phyloP scores from a whole-genome alignment of 1,284 basidiomycete species.

The Trametes pubescens region DNA sequence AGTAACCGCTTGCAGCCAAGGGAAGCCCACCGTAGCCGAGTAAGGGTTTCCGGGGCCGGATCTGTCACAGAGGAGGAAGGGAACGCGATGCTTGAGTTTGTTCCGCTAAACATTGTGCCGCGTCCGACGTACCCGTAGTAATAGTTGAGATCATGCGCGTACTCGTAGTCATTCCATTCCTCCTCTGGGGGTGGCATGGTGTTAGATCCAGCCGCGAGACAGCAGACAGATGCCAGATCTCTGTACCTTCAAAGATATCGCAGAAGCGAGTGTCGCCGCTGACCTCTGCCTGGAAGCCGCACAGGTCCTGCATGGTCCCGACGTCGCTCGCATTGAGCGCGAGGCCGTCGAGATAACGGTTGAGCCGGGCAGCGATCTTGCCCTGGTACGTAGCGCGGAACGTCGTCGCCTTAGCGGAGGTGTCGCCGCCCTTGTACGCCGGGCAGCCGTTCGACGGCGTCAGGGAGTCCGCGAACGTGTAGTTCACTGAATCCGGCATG shows the following conservation, averaged over 20 bases:
- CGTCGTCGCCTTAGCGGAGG: constrained; percentile 36
- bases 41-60: constrained; percentile 54
- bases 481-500: constrained; percentile 52
- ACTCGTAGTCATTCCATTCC: constrained; percentile 61
- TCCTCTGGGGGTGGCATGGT: constrained; percentile 46
- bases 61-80: constrained; percentile 27
- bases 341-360: constrained; percentile 47
- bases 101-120: background rate
- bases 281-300: constrained; percentile 50
- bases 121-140: constrained; percentile 49
- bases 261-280: constrained; percentile 51
- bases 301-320: constrained; percentile 53
- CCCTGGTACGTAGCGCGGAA: constrained; percentile 46
- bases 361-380: constrained; percentile 46
- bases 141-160: constrained; percentile 63
- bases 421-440: constrained; percentile 43
- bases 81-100: background rate
- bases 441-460: constrained; percentile 51
- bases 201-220: background rate
- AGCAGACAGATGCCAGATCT: background rate
- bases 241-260: constrained; percentile 33
- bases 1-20: constrained; percentile 50
- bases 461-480: constrained; percentile 52
- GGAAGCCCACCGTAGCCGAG: constrained; percentile 49
- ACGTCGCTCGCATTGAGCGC: constrained; percentile 45